Conservation (phyloP, 805 yeast genomes). For the Candida nanaspora region DNA sequence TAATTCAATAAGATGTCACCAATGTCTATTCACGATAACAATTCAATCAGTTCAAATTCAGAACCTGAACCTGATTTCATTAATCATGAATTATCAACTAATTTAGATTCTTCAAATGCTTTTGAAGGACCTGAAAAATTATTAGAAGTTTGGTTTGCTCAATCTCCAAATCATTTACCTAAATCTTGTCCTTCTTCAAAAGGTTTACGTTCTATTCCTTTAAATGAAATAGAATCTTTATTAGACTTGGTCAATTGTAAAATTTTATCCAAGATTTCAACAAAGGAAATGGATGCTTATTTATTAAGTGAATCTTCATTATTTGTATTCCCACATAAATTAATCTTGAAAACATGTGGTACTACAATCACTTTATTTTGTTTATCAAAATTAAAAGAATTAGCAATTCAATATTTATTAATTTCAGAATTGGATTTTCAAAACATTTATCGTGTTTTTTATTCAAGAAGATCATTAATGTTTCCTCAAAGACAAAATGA, state of each 20-base stretch:
- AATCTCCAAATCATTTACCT: constrained; percentile 28
- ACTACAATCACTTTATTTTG: constrained; percentile 88
- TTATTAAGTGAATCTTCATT: constrained; percentile 83
- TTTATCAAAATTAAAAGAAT: constrained; percentile 53
- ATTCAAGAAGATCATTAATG: constrained; percentile 88
- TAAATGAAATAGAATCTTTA: constrained; percentile 61
- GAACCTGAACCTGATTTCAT: constrained; percentile 30
- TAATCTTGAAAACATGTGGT: constrained; percentile 91
- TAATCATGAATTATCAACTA: constrained; percentile 72
- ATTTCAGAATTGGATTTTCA: constrained; percentile 25
- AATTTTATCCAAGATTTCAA: constrained; percentile 70
- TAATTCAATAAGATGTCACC: constrained; percentile 3
- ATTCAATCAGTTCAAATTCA: constrained; percentile 1
- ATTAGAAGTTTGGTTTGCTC: constrained; percentile 82
- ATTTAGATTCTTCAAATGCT: constrained; percentile 82
- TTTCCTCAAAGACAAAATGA: constrained; percentile 80
- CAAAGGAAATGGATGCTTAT: constrained; percentile 68
- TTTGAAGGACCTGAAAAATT: constrained; percentile 97
- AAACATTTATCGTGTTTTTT: constrained; percentile 59
- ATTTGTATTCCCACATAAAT: constrained; percentile 80
- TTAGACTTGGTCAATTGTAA: constrained; percentile 84
- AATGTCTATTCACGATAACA: background rate
- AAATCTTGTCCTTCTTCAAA: constrained; percentile 29
- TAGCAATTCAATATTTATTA: constrained; percentile 33
- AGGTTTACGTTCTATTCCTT: constrained; percentile 60